A percentile compares a stretch with the other conserved stretches of the same genome.
These are phyloP conservation scores for Salvia rosmarinus DNA, from an alignment of 257 asterid genomes.

Conservation along the genomic window DNA sequence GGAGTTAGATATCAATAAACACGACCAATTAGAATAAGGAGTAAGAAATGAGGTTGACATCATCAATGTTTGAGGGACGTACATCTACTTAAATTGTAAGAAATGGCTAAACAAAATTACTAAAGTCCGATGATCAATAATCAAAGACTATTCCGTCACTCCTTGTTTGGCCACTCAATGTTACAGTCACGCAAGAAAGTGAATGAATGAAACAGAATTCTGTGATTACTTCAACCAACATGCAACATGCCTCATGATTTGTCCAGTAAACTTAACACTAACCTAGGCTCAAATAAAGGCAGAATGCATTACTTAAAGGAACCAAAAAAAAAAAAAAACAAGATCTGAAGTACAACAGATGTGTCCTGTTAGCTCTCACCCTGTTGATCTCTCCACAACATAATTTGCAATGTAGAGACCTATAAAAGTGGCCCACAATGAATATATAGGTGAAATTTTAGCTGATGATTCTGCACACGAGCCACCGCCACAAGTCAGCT, in stretches of 20 bases:
- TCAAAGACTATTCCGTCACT: conserved; percentile 11
- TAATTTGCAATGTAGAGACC: conserved; percentile 99
- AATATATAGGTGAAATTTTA: conserved; percentile 96
- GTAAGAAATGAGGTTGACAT: too few relatives aligned
- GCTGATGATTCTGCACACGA: conserved; percentile 81
- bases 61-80: background rate
- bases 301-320: background rate
- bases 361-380: conserved; percentile 47
- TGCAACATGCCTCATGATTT: conserved; percentile 6
- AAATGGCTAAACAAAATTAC: conserved; percentile 14
- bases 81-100: background rate
- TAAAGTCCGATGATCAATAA: conserved; percentile 13
- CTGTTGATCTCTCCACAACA: conserved; percentile 96
- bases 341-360: too few relatives aligned
- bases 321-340: too few relatives aligned
- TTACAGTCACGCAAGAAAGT: conserved; percentile 8
- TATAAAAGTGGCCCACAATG: conserved; percentile 97
- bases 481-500: conserved; percentile 82
- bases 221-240: background rate
- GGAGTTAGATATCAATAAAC: conserved; percentile 26
- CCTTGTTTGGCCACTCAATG: too few relatives aligned
- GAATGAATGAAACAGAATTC: background rate
- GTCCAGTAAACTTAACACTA: background rate
- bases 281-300: conserved; percentile 24
- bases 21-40: conserved; percentile 13